Evolutionary conservation across 2,329 filamentous ascomycete genomes (phyloP), one percentile per base, ranked within the genome.

Genomic region (Fusarium virguliforme): DNA sequence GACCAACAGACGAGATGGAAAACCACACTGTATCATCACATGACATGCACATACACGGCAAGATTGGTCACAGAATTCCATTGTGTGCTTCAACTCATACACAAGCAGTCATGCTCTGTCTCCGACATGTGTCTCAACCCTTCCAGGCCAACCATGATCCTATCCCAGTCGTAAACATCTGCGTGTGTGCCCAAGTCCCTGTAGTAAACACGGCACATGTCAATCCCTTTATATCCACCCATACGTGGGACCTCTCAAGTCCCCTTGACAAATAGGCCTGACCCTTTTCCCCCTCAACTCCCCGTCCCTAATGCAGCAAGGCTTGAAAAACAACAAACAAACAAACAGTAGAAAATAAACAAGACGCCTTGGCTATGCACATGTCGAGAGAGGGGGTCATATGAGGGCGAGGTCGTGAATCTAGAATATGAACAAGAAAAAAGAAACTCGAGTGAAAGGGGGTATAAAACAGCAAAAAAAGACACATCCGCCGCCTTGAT

Each of bases 351-450:
- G 43, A 62, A 40, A 32, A 74, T 75, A 56, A 62, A 67, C 56
- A 62, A 64, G 58, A 77, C 75, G 71, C 76, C 76, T 41, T 37
- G 56, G 74, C 74, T 74, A 78, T 76, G 74, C 74, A 72, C 66
- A 65, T 60, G 32, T 62, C 56, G 70, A 62, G 60, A 68, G 58
- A 62, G 41, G 34, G 51, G 53, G 41, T 64, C 48, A 62, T 30
- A 30, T 22, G 30, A 18, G 51, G 48, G 28, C 34, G 48, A 53
- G 28, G 48, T 65, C 57, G 34, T 67, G 61, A 34, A 60, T 28
- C 35, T 56, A 64, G 37, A 65, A 40, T 26, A 28, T 59, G 30
- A 56, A 54, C 35, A 55, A 46, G 41, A 59, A 37, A 30, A 30
- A 62, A 26, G 37, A 57, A 63, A 62, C 48, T n/a, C 26, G 34